Evolutionary conservation across 768 basidiomycete genomes (phyloP).

Genomic region (Macrocybe gigantea): DNA sequence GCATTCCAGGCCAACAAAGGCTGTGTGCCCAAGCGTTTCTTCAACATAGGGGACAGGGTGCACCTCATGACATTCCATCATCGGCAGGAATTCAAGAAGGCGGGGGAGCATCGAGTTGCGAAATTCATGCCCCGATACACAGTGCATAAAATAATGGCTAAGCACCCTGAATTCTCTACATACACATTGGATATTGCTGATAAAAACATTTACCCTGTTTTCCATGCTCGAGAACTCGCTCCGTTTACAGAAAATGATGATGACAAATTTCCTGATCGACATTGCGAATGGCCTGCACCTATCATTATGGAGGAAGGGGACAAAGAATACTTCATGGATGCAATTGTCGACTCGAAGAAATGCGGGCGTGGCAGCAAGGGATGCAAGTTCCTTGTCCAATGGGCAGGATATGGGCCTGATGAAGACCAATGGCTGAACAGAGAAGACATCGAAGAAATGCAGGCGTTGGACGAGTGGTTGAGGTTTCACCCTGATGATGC

Average conservation of each 20-base stretch:
- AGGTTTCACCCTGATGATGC: too few relatives aligned
- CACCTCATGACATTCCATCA: slow-evolving; percentile 20
- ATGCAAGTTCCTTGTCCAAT: slow-evolving; percentile 13
- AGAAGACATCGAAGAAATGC: slow-evolving; percentile 12
- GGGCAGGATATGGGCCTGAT: slow-evolving; percentile 20
- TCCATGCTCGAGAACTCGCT: not conserved
- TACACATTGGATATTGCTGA: slow-evolving; percentile 21
- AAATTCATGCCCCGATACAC: slow-evolving; percentile 28
- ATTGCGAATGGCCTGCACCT: not conserved
- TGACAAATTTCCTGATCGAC: not conserved
- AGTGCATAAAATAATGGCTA: slow-evolving; percentile 15
- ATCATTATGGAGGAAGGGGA: not conserved
- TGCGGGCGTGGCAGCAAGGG: slow-evolving; percentile 8
- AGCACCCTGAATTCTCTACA: too few relatives aligned
- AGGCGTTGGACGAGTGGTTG: slow-evolving; percentile 13
- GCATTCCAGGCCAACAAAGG: not conserved
- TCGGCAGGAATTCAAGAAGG: slow-evolving; percentile 14
- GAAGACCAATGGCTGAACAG: not conserved
- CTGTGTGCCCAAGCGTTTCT: too few relatives aligned
- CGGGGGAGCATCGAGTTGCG: too few relatives aligned
- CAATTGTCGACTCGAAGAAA: not conserved
- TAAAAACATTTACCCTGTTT: not conserved
- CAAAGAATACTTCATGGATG: not conserved
- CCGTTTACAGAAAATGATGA: not conserved
- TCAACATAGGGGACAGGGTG: too few relatives aligned